phyloP scores from a whole-genome alignment of 345 rosid species.

The Moringa oleifera region DNA sequence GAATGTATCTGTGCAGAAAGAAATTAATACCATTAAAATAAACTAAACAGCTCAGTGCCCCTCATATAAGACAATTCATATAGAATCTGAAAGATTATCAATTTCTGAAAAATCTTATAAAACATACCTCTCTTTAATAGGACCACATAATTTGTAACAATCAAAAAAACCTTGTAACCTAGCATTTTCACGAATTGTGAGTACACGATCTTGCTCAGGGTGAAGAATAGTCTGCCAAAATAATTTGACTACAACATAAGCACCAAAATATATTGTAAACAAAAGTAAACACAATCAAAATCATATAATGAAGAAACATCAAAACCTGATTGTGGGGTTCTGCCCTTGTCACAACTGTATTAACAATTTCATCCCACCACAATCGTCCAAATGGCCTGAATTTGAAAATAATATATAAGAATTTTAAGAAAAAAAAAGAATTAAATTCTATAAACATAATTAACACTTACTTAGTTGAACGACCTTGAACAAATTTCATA shows the following conservation, averaged over 20 bases:
- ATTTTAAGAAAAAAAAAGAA: too few relatives aligned
- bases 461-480: constrained; percentile 27
- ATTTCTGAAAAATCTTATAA: not conserved
- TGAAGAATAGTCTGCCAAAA: too few relatives aligned
- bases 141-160: constrained; percentile 34
- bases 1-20: constrained; percentile 34
- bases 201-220: constrained; percentile 42
- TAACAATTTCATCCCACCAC: constrained; percentile 33
- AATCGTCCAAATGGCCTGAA: constrained; percentile 38
- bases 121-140: constrained; percentile 34
- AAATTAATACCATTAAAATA: not conserved
- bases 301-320: not conserved
- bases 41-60: too few relatives aligned
- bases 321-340: constrained; percentile 45
- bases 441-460: too few relatives aligned
- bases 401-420: too few relatives aligned
- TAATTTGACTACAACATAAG: too few relatives aligned
- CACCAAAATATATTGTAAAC: too few relatives aligned
- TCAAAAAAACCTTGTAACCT: constrained; percentile 47
- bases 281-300: too few relatives aligned
- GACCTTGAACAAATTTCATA: constrained; percentile 21
- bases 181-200: constrained; percentile 42
- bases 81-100: too few relatives aligned
- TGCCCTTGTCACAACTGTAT: constrained; percentile 37
- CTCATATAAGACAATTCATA: too few relatives aligned